Evolutionary conservation across 805 yeast genomes (phyloP), one percentile per base, ranked within the genome.

Genomic region (Yamadazyma endophytica): DNA sequence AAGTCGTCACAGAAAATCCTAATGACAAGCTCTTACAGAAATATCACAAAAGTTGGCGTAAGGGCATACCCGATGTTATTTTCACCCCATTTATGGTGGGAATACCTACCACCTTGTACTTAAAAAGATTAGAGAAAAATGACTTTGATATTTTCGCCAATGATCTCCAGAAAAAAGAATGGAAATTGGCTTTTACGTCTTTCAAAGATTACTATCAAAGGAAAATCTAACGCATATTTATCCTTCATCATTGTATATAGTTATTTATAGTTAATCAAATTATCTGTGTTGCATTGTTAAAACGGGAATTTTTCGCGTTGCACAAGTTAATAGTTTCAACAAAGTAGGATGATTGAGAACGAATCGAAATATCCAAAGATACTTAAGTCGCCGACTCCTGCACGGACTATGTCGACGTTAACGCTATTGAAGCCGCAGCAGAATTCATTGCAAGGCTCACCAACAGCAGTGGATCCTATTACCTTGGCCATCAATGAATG

Each of bases 401-500:
- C n/a, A n/a, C n/a, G n/a, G n/a, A n/a, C n/a, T n/a, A n/a, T n/a
- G n/a, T n/a, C n/a, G n/a, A n/a, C n/a, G n/a, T n/a, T n/a, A n/a
- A n/a, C n/a, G n/a, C n/a, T n/a, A n/a, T n/a, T n/a, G n/a, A n/a
- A n/a, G n/a, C n/a, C n/a, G n/a, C n/a, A n/a, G n/a, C n/a, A n/a
- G n/a, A n/a, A n/a, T n/a, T n/a, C n/a, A n/a, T n/a, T n/a, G n/a
- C n/a, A n/a, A n/a, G n/a, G n/a, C n/a, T n/a, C n/a, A n/a, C n/a
- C 17, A 25, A 25, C 21, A 31, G 58, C 90, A 6, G 69, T 84
- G 31, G 89, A 85, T 55, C 84, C 94, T 9, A 72, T 82, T 34
- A 82, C 94, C 2, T 76, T 90, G 44, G 82, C 87, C 43, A 79
- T 87, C 39, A 83, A 84, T 51, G 97, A 92, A 62, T 87, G 96